Conservation (phyloP, 2,329 filamentous ascomycete genomes). For the Dactylella cylindrospora region DNA sequence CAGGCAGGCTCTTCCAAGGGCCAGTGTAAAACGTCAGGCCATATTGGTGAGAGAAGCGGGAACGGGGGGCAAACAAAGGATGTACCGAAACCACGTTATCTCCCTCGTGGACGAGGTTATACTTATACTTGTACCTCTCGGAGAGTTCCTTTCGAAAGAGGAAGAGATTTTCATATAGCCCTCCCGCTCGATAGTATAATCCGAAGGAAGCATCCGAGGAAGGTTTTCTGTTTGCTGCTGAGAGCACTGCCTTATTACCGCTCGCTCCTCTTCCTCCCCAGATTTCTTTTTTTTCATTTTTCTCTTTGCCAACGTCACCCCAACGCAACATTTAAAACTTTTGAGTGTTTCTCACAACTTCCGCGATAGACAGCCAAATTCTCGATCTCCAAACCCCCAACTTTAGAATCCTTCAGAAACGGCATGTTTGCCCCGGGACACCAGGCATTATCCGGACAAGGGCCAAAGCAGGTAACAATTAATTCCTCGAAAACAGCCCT, state of each 20-base stretch:
- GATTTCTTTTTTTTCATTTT: slow-evolving; percentile 5
- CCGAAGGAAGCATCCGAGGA: not conserved
- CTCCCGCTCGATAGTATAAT: not conserved
- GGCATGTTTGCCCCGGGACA: slow-evolving; percentile 21
- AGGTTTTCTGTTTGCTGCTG: slow-evolving; percentile 4
- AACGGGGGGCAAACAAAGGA: no score
- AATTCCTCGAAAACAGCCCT: no score
- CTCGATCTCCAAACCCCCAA: slow-evolving; percentile 25
- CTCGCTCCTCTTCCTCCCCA: no score
- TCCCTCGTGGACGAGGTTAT: no score
- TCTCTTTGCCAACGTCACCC: slow-evolving; percentile 16
- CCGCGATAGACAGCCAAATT: slow-evolving; percentile 37
- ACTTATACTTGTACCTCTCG: not conserved
- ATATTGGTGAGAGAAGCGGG: not conserved
- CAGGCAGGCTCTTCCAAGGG: not conserved
- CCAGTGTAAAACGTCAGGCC: not conserved
- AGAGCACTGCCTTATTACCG: not conserved
- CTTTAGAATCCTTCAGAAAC: not conserved
- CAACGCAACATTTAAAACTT: slow-evolving; percentile 20
- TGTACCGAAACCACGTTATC: no score
- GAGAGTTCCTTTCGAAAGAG: not conserved
- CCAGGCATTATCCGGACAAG: no score
- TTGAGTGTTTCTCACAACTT: no score
- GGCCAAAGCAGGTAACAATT: no score
- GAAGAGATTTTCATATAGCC: slow-evolving; percentile 18